Percentiles rank a stretch among this genome's conserved stretches.
phyloP scores from a whole-genome alignment of 2,329 filamentous ascomycete species.

The Coleophoma crateriformis region DNA sequence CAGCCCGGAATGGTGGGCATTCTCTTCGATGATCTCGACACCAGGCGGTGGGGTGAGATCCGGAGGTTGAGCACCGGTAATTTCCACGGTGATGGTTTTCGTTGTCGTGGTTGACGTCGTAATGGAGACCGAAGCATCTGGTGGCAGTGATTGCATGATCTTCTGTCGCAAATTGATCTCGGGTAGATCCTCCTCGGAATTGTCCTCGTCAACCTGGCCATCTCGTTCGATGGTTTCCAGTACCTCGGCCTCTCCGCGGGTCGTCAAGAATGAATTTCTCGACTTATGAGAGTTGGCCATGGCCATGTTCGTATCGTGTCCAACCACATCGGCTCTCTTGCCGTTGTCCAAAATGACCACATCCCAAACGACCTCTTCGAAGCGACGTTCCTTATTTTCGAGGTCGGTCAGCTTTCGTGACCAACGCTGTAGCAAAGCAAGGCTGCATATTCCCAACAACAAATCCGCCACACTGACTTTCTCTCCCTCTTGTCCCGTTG shows the following conservation, averaged over 20 bases:
- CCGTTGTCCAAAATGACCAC: slow-evolving; percentile 57
- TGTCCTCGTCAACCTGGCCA: slow-evolving; percentile 31
- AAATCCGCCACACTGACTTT: slow-evolving; percentile 55
- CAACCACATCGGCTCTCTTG: slow-evolving; percentile 48
- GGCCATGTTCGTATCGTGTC: slow-evolving; percentile 18
- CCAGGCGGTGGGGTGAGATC: slow-evolving; percentile 50
- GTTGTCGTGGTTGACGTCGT: slow-evolving; percentile 53
- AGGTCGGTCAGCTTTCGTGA: slow-evolving; percentile 46
- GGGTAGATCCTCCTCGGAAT: slow-evolving; percentile 29
- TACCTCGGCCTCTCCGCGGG: slow-evolving; percentile 19
- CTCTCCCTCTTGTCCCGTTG: slow-evolving; percentile 53
- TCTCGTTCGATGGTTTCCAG: slow-evolving; percentile 32
- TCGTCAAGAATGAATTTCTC: slow-evolving; percentile 28
- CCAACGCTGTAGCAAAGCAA: slow-evolving; percentile 56
- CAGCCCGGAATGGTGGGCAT: slow-evolving; percentile 14
- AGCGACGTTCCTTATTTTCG: slow-evolving; percentile 38
- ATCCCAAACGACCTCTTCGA: slow-evolving; percentile 60
- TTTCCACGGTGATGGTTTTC: slow-evolving; percentile 60
- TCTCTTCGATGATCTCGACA: slow-evolving; percentile 52
- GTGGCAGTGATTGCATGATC: slow-evolving; percentile 48
- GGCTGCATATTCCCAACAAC: slow-evolving; percentile 52
- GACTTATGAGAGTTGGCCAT: slow-evolving; percentile 24
- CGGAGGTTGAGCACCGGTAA: slow-evolving; percentile 45
- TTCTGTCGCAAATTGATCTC: slow-evolving; percentile 45
- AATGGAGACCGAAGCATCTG: slow-evolving; percentile 53